Evolutionary conservation across 805 yeast species (phyloP).

Genomic region (Yarrowia keelungensis): DNA sequence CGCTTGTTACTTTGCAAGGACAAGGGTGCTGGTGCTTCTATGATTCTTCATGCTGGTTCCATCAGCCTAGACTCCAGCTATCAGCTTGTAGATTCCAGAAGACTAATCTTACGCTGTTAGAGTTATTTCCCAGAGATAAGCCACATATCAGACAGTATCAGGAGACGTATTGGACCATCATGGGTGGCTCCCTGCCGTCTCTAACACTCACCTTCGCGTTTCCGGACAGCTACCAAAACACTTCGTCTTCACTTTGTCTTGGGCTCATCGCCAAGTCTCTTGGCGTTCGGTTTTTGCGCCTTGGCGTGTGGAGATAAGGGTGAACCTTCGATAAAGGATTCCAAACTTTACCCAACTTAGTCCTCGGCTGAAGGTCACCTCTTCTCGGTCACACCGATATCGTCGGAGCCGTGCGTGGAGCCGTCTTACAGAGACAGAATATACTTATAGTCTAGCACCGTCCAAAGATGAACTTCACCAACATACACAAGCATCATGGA

Average conservation of each 20-base stretch:
- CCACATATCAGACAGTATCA: too few relatives aligned
- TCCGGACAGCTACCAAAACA: fast-evolving
- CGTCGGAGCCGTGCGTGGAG: slow-evolving; percentile 19
- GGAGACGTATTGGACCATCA: too few relatives aligned
- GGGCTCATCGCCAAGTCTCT: slow-evolving; percentile 10
- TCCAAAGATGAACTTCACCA: neutral
- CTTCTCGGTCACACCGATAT: neutral
- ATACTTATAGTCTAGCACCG: neutral
- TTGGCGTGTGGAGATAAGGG: neutral
- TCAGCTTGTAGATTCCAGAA: too few relatives aligned
- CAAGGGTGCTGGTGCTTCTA: too few relatives aligned
- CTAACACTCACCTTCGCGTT: too few relatives aligned
- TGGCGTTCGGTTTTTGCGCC: neutral
- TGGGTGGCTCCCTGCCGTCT: too few relatives aligned
- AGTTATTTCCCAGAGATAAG: too few relatives aligned
- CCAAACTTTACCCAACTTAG: neutral
- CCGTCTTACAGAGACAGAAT: neutral
- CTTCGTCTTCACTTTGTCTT: neutral
- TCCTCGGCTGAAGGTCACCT: neutral
- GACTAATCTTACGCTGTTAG: too few relatives aligned
- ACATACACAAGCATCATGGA: neutral
- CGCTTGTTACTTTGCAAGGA: too few relatives aligned
- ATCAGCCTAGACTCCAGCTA: too few relatives aligned
- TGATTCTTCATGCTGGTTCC: too few relatives aligned
- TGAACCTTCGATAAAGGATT: neutral